Evolutionary conservation across 2,329 filamentous ascomycete species (phyloP).

Genomic region (Nakataea oryzae): DNA sequence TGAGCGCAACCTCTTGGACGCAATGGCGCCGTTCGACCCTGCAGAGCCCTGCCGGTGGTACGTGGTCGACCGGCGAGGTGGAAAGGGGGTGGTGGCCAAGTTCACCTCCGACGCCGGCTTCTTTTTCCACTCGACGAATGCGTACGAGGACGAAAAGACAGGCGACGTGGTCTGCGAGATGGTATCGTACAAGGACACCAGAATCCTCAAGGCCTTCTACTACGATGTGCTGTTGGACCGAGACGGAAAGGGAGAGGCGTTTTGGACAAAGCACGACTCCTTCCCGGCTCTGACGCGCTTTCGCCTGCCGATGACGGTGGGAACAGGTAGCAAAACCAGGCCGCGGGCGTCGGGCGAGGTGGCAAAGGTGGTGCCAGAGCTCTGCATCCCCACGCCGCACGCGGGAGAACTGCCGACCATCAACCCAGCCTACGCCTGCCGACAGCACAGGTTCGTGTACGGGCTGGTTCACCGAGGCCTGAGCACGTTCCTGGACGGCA

Average conservation of each 20-base stretch:
- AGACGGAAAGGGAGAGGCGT: constrained; percentile 31
- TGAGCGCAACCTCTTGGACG: constrained; percentile 57
- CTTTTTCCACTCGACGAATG: constrained; percentile 72
- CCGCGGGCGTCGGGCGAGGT: constrained; percentile 13
- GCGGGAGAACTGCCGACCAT: constrained; percentile 56
- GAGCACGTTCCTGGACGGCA: constrained; percentile 49
- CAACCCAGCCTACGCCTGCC: constrained; percentile 44
- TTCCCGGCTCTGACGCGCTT: constrained; percentile 31
- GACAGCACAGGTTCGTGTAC: constrained; percentile 51
- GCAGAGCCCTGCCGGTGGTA: constrained; percentile 55
- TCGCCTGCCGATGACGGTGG: constrained; percentile 24
- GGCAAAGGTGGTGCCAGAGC: constrained; percentile 22
- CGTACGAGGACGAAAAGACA: constrained; percentile 42
- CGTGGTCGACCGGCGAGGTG: constrained; percentile 56
- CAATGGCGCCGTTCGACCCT: constrained; percentile 53
- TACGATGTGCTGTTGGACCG: constrained; percentile 55
- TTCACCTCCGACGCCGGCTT: constrained; percentile 64
- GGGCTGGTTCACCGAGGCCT: constrained; percentile 43
- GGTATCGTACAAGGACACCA: constrained; percentile 50
- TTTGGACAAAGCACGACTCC: constrained; percentile 26
- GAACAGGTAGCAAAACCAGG: constrained; percentile 4
- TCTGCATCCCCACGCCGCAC: constrained; percentile 37
- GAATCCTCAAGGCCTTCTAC: constrained; percentile 58
- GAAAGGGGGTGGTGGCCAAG: constrained; percentile 52
- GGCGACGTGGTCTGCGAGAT: constrained; percentile 50